Evolutionary conservation across 1,284 basidiomycete species (phyloP), one percentile per base, ranked within the genome.

Genomic region (Ganoderma lingzhi): DNA sequence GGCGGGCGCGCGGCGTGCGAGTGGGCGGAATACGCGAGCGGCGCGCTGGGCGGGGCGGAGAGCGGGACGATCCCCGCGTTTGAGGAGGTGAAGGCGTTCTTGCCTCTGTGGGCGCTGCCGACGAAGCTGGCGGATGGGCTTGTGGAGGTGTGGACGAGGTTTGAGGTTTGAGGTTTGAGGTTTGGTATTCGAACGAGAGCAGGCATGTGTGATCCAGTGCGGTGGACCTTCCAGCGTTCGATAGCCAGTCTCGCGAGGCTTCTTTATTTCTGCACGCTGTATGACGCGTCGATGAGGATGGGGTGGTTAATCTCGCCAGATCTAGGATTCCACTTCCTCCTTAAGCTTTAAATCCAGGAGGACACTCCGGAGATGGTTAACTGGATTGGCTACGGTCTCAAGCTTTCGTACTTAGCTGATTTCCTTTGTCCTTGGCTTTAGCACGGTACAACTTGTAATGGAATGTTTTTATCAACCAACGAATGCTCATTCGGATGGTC

Each of bases 11-110:
- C 90, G 45, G 88, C 87, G 39, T 94, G 93, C 72, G 86, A 87
- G 73, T 93, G 91, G 90, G 87, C 85, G 8, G 92, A 94, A 76
- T 88, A 90, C 76, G 86, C 87, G 77, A 86, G 87, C 76, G 89
- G 30, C 35, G 35, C 80, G 63, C 84, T 84, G 69, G 80, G 86
- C 10, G 88, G 87, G 14, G 67, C 63, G 37, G 62, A 58, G 62
- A 74, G 75, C 39, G 83, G 81, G 59, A 82, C 83, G 80, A 90
- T 94, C n/a, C 92, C 92, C 0, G 91, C 91, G 19, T 81, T 90
- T 42, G 91, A 93, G 77, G 92, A 94, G 77, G 84, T 88, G 45
- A 77, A 90, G n/a, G 77, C 78, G 41, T 92, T 90, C 77, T 77
- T 93, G 70, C 93, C 92, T 8, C 80, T 86, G 66, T 94, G 93